A percentile compares a stretch with the other conserved stretches of the same genome.
Evolutionary conservation across 2,329 filamentous ascomycete species (phyloP).

Genomic region (Fusarium staphyleae): DNA sequence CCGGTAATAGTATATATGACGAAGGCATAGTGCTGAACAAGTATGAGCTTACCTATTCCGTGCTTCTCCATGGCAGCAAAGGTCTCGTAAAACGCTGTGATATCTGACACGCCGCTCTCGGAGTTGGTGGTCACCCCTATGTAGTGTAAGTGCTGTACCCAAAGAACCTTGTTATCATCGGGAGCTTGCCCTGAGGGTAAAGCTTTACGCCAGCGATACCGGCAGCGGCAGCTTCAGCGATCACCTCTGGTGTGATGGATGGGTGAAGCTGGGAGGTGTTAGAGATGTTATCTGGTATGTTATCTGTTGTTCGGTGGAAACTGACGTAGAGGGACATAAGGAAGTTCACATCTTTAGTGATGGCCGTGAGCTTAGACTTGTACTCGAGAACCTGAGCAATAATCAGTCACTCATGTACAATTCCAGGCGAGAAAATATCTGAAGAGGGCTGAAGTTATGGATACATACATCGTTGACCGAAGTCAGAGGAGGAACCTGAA

Average conservation of each 20-base stretch:
- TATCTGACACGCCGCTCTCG: conserved; percentile 71
- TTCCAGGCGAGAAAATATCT: too few species aligned
- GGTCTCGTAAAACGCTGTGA: conserved; percentile 76
- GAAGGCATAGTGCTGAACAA: not conserved
- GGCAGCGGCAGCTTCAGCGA: conserved; percentile 74
- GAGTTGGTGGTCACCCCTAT: conserved; percentile 70
- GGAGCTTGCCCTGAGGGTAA: conserved; percentile 60
- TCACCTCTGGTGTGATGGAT: conserved; percentile 70
- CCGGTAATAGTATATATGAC: not conserved
- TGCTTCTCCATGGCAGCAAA: conserved; percentile 90
- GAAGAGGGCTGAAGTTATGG: too few species aligned
- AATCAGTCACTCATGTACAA: not conserved
- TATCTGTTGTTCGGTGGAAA: not conserved
- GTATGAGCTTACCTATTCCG: conserved; percentile 56
- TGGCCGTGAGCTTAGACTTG: conserved; percentile 63
- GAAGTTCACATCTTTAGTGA: conserved; percentile 69
- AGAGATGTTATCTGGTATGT: conserved; percentile 2
- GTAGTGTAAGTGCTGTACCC: conserved; percentile 18
- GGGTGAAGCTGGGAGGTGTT: conserved; percentile 56
- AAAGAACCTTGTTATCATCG: not conserved
- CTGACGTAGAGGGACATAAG: conserved; percentile 75
- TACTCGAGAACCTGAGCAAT: conserved; percentile 67
- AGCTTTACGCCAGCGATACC: conserved; percentile 78
- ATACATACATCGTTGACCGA: conserved; percentile 27
- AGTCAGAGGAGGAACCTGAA: conserved; percentile 31